Evolutionary conservation across 805 yeast genomes (phyloP).

Genomic region (Candida glaebosa): DNA sequence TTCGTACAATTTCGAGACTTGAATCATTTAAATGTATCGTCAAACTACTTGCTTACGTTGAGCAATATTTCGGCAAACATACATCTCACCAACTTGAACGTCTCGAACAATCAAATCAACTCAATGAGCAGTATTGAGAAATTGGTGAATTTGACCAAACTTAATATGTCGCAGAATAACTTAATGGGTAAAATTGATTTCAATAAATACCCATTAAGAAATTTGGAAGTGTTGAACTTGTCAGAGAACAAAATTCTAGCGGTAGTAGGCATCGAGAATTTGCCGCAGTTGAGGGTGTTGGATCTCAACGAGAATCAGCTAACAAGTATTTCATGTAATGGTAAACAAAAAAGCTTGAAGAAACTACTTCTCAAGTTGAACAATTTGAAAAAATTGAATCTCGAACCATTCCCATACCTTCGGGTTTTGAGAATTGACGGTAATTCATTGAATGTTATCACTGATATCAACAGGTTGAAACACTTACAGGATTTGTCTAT

Average conservation of each 20-base stretch:
- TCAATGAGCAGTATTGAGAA: constrained; percentile 34
- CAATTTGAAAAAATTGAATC: constrained; percentile 26
- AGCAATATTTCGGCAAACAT: constrained; percentile 34
- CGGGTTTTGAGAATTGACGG: constrained; percentile 47
- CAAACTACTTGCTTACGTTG: constrained; percentile 34
- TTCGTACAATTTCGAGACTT: constrained; percentile 39
- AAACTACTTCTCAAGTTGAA: constrained; percentile 39
- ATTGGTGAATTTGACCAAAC: constrained; percentile 35
- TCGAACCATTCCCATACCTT: constrained; percentile 33
- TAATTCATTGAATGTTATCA: constrained; percentile 24
- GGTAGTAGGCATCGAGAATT: constrained; percentile 32
- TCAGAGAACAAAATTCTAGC: constrained; percentile 38
- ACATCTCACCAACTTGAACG: constrained; percentile 41
- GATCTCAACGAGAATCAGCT: constrained; percentile 43
- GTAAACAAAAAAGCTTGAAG: constrained; percentile 28
- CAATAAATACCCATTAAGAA: constrained; percentile 26
- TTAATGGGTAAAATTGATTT: constrained; percentile 39
- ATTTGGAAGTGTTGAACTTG: constrained; percentile 42
- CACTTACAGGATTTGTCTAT: constrained; percentile 42
- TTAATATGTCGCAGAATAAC: constrained; percentile 42
- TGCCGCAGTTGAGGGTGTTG: constrained; percentile 34
- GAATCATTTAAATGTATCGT: constrained; percentile 39
- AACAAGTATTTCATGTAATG: constrained; percentile 15
- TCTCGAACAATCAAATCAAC: constrained; percentile 33
- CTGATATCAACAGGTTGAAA: constrained; percentile 25